Evolutionary conservation across 495 filamentous ascomycete species (phyloP), one percentile per base, ranked within the genome.

Genomic region (Tuber melanosporum): DNA sequence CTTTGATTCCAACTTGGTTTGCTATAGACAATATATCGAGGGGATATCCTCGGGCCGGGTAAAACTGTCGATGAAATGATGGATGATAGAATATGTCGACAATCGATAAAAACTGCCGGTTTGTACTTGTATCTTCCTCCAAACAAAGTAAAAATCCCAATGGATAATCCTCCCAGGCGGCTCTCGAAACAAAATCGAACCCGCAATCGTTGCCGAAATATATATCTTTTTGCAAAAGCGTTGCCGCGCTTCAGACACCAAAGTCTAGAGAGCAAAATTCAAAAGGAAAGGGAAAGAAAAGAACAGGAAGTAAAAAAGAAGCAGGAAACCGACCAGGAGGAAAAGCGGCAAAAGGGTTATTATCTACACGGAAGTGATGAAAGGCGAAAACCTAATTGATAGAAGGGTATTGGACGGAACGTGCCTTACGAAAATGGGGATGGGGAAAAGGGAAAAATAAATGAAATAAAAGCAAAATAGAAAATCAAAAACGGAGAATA

Each of bases 281-380:
- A 47, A 79, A 71, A 71, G 79, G 76, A 32, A 32, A 73, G 74
- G 73, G 74, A 73, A 78, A 72, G 71, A 42, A 73, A 79, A 80
- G 77, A 79, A 74, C 32, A 69, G 39, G 72, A 79, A 80, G 75
- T 62, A 70, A 73, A 71, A 66, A 69, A 74, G 22, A 79, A 49
- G 22, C 70, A 70, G 78, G 77, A 78, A 75, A 62, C n/a, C 52
- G 45, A 77, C 73, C 71, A 49, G 73, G 71, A 42, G 71, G 72
- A 52, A 75, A 72, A 71, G 44, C 57, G 78, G 78, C 77, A 72
- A 75, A 80, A 74, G 66, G 78, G 73, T 52, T 80, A 80, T 80
- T 80, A 80, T 80, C 78, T 80, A 80, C 69, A 74, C 12, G 12
- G 14, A 36, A 66, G 26, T 32, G 57, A 66, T 17, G 57, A 66